Percentiles rank a stretch among this genome's conserved stretches.
These are phyloP conservation scores for Pythium periplocum DNA, from an alignment of 352 stramenopile species.

Conservation along the genomic window DNA sequence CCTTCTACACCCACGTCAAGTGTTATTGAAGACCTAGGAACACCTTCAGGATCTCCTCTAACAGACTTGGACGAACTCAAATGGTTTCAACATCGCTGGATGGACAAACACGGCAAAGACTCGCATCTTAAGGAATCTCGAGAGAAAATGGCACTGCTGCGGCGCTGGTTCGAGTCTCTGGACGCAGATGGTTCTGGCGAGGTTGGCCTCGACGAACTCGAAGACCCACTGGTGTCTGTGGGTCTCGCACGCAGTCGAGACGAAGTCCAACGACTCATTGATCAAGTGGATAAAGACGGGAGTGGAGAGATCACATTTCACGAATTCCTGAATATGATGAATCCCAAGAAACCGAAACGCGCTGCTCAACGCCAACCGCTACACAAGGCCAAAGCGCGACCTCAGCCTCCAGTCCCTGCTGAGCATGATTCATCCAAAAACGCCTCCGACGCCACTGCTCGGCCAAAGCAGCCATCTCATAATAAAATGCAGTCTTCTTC, in stretches of 20 bases:
- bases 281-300: constrained; percentile 58
- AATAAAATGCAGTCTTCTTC: background rate
- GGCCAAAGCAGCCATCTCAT: too few relatives aligned
- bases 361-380: constrained; percentile 25
- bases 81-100: constrained; percentile 75
- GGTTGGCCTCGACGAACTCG: constrained; percentile 77
- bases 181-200: constrained; percentile 76
- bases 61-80: constrained; percentile 60
- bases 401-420: too few relatives aligned
- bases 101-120: constrained; percentile 67
- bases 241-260: constrained; percentile 66
- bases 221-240: constrained; percentile 85
- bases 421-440: too few relatives aligned
- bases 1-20: too few relatives aligned
- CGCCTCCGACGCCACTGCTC: too few relatives aligned
- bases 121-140: constrained; percentile 64
- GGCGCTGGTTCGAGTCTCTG: constrained; percentile 86
- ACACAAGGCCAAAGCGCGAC: constrained; percentile 7
- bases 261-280: constrained; percentile 72
- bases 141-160: constrained; percentile 62
- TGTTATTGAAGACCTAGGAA: too few relatives aligned
- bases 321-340: constrained; percentile 71
- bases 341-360: constrained; percentile 43
- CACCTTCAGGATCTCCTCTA: background rate
- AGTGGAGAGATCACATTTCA: constrained; percentile 67